These are phyloP conservation scores for Cryptococcus sp. DNA, from an alignment of 1,284 basidiomycete species.

Conservation along the genomic window DNA sequence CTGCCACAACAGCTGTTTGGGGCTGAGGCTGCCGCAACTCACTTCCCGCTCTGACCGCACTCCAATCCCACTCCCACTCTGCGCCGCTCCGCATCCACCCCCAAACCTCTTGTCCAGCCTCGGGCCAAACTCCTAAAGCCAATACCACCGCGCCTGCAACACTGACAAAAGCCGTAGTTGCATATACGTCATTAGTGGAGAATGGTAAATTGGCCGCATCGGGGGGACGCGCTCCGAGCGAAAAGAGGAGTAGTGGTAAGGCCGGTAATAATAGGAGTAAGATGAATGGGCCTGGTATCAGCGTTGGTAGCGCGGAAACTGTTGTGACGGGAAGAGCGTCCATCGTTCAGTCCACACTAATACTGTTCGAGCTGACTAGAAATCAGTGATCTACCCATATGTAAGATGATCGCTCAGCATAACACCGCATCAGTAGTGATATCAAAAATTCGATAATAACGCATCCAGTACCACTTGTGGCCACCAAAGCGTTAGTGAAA, in stretches of 20 bases:
- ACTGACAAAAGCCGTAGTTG: constrained; percentile 32
- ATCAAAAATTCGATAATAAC: too few relatives aligned
- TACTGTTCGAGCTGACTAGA: not conserved
- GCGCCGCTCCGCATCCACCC: constrained; percentile 25
- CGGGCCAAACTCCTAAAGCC: constrained; percentile 30
- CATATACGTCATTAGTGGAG: constrained; percentile 32
- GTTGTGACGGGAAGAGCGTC: constrained; percentile 1
- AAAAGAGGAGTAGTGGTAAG: constrained; percentile 36
- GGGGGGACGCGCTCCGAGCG: constrained; percentile 36
- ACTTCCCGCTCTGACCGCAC: not conserved
- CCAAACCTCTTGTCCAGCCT: constrained; percentile 20
- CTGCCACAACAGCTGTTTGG: not conserved
- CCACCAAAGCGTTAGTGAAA: not conserved
- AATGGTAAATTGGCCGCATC: constrained; percentile 30
- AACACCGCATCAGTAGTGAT: too few relatives aligned
- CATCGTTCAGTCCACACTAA: not conserved
- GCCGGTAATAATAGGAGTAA: constrained; percentile 34
- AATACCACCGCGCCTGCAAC: constrained; percentile 31
- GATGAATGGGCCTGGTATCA: constrained; percentile 38
- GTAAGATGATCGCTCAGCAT: too few relatives aligned
- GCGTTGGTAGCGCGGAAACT: constrained; percentile 10
- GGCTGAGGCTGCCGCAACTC: not conserved
- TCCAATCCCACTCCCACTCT: not conserved
- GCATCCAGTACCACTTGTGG: not conserved
- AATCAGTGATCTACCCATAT: too few relatives aligned